These are phyloP conservation scores for Linum usitatissimum DNA, from an alignment of 345 rosid species.

Conservation along the genomic window DNA sequence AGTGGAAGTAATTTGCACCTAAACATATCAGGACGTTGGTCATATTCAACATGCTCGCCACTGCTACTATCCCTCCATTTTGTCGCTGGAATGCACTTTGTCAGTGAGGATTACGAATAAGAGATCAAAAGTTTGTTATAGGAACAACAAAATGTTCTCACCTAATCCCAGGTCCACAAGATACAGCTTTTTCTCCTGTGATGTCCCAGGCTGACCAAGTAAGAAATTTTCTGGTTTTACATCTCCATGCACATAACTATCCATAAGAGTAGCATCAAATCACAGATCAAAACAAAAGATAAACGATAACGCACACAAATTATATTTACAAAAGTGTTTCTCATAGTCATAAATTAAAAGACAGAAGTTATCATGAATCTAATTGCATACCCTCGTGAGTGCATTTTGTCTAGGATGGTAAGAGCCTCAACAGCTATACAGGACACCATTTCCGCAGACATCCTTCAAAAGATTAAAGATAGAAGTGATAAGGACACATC, in stretches of 20 bases:
- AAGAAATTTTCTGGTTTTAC: constrained; percentile 31
- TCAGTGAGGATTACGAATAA: neutral
- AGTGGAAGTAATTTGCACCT: constrained; percentile 13
- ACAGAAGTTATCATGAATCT: neutral
- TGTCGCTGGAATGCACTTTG: constrained; percentile 18
- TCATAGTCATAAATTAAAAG: neutral
- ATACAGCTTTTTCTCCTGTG: constrained; percentile 26
- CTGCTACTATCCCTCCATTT: constrained; percentile 22
- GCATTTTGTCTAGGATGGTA: constrained; percentile 29
- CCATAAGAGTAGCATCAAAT: neutral
- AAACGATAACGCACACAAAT: neutral
- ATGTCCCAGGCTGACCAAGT: constrained; percentile 24
- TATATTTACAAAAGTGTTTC: neutral
- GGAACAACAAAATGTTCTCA: constrained; percentile 11
- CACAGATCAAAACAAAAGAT: neutral
- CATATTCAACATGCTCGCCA: constrained; percentile 26
- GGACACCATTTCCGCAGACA: constrained; percentile 28
- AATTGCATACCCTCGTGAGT: constrained; percentile 20
- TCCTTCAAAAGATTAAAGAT: constrained; percentile 9
- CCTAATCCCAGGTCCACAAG: constrained; percentile 28
- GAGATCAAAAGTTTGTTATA: neutral
- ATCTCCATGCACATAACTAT: constrained; percentile 30
- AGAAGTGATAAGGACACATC: neutral
- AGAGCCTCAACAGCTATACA: constrained; percentile 29
- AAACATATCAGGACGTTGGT: constrained; percentile 30